Base-by-base conservation (phyloP, 2,329 filamentous ascomycete genomes). In the Remersonia thermophila region DNA sequence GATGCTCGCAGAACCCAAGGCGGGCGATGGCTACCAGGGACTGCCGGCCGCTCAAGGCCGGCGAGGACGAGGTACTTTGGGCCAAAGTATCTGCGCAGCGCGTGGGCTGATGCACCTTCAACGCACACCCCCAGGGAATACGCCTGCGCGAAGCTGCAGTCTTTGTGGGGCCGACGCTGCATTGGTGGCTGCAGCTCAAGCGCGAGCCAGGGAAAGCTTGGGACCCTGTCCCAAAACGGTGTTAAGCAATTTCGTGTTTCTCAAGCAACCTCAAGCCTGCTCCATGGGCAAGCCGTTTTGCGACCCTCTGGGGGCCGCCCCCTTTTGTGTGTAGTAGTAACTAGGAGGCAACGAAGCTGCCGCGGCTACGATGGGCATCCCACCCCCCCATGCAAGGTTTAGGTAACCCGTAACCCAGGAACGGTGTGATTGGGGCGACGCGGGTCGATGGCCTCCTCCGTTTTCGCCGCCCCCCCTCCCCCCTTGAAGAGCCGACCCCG, bases 151-250 rank as follows among this genome's bases (percentile, higher is more conserved):
- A 34, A 41, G 42, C 39, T 45, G 41, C 43, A 44, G 35, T 39
- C 27, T 23, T 33, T 39, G 41, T 42, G 40, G 43, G 33, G 20
- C 20, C 20, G 20, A 23, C 5, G 20, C 20, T 23, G 20, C 20
- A 13, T 38, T 32, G 32, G 38, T 42, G 40, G 45, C 42, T 49
- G 45, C 47, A 46, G 43, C 37, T 38, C 12, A 36, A 39, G 40
- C 44, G 44, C 45, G 45, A 43, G 45, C 38, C 38, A 33, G 37
- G 32, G 33, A 32, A 37, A 45, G 41, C 39, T 40, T 33, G 37
- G 38, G 48, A 47, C 48, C 47, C 42, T 51, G 45, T 45, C 41
- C 35, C 36, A 33, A 47, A 49, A 51, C 48, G 47, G 47, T 41
- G 29, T 45, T 42, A 40, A 46, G 45, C 44, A 51, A 49, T 51